These are phyloP conservation scores for sorghum (Sorghum bicolor) DNA, from an alignment of 176 grass and related monocot genomes.

Conservation along the genomic window Sorghum_bicolor_NCBIv3 NC_012876.2:5526001-5526500, in stretches of 20 bases:
- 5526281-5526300: constrained; percentile 38
- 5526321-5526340: constrained; percentile 24
- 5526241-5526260: constrained; percentile 36
- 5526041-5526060: not conserved
- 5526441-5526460: constrained; percentile 35
- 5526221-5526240: constrained; percentile 9
- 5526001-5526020: constrained; percentile 19
- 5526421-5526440: constrained; percentile 20
- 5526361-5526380: constrained; percentile 45
- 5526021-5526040: constrained; percentile 20
- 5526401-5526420: constrained; percentile 20
- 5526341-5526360: constrained; percentile 40
- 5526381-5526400: constrained; percentile 39
- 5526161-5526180: constrained; percentile 37
- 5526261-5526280: constrained; percentile 37
- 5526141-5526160: constrained; percentile 53
- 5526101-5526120: constrained; percentile 18
- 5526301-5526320: constrained; percentile 17
- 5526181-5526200: constrained; percentile 32
- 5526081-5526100: constrained; percentile 26
- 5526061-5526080: constrained; percentile 30
- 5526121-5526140: constrained; percentile 37
- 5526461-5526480: constrained; percentile 40
- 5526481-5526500: constrained; percentile 7
- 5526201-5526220: constrained; percentile 34